Conservation (phyloP, 345 rosid species). For the Jatropha curcas region DNA sequence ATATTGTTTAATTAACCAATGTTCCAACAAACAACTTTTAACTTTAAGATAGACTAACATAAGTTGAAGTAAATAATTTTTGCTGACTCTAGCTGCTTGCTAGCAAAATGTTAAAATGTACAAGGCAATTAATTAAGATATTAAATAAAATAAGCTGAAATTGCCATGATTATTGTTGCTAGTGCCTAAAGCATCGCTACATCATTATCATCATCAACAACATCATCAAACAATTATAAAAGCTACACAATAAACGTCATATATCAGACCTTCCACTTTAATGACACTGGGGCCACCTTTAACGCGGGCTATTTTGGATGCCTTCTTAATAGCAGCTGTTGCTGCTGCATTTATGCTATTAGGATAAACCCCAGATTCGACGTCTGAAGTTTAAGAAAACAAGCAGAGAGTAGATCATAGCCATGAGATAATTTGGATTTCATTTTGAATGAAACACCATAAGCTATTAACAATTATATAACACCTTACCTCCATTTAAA, state of each 20-base stretch:
- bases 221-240: neutral
- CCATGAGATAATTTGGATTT: conserved; percentile 6
- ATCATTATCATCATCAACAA: neutral
- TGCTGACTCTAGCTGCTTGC: neutral
- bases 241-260: neutral
- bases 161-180: neutral
- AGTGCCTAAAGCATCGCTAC: neutral
- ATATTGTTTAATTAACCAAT: neutral
- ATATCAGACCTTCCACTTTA: conserved; percentile 45
- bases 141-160: no score
- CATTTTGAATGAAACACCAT: neutral
- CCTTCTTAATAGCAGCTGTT: conserved; percentile 41
- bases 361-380: conserved; percentile 43
- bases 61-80: neutral
- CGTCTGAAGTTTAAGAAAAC: conserved; percentile 32
- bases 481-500: conserved; percentile 40
- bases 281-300: conserved; percentile 39
- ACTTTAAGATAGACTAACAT: neutral
- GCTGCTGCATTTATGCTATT: conserved; percentile 36
- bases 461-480: conserved; percentile 5
- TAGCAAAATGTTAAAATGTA: neutral
- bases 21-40: neutral
- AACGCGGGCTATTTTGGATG: conserved; percentile 38
- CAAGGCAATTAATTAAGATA: neutral
- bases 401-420: conserved; percentile 10